Evolutionary conservation across 148 eudicot genomes (phyloP).

Genomic region (Amaranthus cruentus): DNA sequence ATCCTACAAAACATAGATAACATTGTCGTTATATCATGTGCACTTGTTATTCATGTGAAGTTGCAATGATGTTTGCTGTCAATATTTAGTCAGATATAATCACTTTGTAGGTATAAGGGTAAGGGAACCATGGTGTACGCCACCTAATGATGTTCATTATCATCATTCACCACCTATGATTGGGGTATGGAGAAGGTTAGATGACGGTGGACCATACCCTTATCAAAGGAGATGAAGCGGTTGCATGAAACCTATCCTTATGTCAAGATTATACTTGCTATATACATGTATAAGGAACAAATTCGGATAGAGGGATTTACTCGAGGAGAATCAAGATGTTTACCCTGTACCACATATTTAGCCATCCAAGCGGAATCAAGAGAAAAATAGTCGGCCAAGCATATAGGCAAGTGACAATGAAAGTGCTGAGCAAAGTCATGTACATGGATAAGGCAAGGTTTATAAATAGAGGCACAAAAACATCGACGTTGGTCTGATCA

Average conservation of each 20-base stretch:
- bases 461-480: slow-evolving; percentile 63
- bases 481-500: slow-evolving; percentile 77
- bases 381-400: slow-evolving; percentile 91
- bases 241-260: too few species aligned
- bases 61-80: background rate
- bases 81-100: background rate
- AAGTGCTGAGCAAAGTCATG: slow-evolving; percentile 60
- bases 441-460: slow-evolving; percentile 59
- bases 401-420: slow-evolving; percentile 76
- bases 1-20: slow-evolving; percentile 43
- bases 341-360: slow-evolving; percentile 88
- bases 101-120: background rate
- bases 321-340: background rate
- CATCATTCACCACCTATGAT: too few species aligned
- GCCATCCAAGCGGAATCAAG: slow-evolving; percentile 77
- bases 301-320: background rate
- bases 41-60: background rate
- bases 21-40: background rate
- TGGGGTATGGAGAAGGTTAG: too few species aligned
- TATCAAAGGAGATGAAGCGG: too few species aligned
- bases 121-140: background rate
- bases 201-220: too few species aligned
- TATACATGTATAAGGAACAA: background rate
- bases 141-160: background rate
- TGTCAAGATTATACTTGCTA: too few species aligned